Base-by-base conservation (phyloP, 2,329 filamentous ascomycete genomes). In the Stagonosporopsis cucurbitacearum region DNA sequence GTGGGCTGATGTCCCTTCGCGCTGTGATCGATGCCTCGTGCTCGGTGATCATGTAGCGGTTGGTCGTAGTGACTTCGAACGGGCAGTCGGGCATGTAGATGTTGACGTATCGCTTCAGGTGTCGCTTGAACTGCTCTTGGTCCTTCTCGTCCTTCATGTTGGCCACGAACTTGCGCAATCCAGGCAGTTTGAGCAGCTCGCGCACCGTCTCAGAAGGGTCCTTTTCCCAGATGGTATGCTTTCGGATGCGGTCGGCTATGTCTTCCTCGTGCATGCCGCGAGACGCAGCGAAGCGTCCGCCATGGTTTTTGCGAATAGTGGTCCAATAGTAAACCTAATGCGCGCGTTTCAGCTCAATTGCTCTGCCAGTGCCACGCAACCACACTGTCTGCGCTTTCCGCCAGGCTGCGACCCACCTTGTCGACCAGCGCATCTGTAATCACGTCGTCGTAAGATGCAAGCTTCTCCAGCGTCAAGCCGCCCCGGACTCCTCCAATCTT, bases 361-460 rank as follows among this genome's bases (percentile, higher is more conserved):
- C 37, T 60, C 46, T 19, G 17, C 33, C 23, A 42, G 17, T 23
- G 19, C 39, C 53, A 50, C 32, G 59, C 65, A 60, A 59, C 56
- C 50, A 39, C 23, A 13, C 17, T 26, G 50, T 43, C 58, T n/a
- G 58, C 55, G 48, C 15, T 26, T 26, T 30, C 32, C 17, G 19
- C 23, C 40, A 36, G 36, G 35, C 9, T 30, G 20, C 40, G 50
- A 52, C 90, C 78, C 84, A 97, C 94, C 79, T 94, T 92, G 78
- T 99, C 95, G 58, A 99, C 88, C 49, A 99, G 86, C 65, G 91
- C 90, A 83, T 99, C 95, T 7, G 95, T 99, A 60, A 96, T 82
- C 63, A 98, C 88, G 77, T 99, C 95, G 79, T 99, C 95, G 80
- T 98, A 98, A 45, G 89, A 89, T 28, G 92, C 89, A 69, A 99